A percentile compares a stretch with the other conserved stretches of the same genome.
phyloP scores from a whole-genome alignment of 2,329 filamentous ascomycete genomes.

The Capronia coronata region DNA sequence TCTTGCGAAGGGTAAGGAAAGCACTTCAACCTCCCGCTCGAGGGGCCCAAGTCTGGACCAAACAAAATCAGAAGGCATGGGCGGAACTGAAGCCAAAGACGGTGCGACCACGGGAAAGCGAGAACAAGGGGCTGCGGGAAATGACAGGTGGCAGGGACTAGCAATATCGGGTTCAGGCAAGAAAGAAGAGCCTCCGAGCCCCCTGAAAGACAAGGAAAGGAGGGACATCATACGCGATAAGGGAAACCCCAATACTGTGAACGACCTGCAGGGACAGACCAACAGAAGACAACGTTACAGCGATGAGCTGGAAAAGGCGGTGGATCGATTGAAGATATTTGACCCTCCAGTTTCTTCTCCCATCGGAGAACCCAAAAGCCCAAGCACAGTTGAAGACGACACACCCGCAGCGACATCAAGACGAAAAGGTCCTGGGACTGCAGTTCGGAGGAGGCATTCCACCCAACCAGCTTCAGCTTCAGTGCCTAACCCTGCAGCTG shows the following conservation, averaged over 20 bases:
- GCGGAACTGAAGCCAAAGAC: constrained; percentile 15
- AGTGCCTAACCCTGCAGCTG: not conserved
- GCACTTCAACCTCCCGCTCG: constrained; percentile 26
- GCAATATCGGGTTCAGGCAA: constrained; percentile 6
- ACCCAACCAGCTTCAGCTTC: constrained; percentile 15
- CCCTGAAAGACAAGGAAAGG: constrained; percentile 28
- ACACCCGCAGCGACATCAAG: constrained; percentile 7
- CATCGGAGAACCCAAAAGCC: constrained; percentile 5
- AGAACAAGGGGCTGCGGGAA: constrained; percentile 4
- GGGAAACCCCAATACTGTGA: constrained; percentile 27
- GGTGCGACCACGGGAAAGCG: constrained; percentile 18
- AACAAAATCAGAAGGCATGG: constrained; percentile 15
- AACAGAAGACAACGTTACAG: not conserved
- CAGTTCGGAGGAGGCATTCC: constrained; percentile 14
- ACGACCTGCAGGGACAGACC: constrained; percentile 5
- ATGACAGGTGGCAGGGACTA: constrained; percentile 15
- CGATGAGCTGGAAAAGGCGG: constrained; percentile 20
- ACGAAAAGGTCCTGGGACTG: constrained; percentile 6
- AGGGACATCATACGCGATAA: constrained; percentile 29
- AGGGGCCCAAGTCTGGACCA: constrained; percentile 18
- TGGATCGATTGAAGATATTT: constrained; percentile 26
- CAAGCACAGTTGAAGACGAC: not conserved
- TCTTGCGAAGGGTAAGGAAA: constrained; percentile 39
- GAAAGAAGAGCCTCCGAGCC: constrained; percentile 25
- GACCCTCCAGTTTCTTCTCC: constrained; percentile 25